Conservation (phyloP, 164 flowering plant species). For the Liriodendron chinense region DNA sequence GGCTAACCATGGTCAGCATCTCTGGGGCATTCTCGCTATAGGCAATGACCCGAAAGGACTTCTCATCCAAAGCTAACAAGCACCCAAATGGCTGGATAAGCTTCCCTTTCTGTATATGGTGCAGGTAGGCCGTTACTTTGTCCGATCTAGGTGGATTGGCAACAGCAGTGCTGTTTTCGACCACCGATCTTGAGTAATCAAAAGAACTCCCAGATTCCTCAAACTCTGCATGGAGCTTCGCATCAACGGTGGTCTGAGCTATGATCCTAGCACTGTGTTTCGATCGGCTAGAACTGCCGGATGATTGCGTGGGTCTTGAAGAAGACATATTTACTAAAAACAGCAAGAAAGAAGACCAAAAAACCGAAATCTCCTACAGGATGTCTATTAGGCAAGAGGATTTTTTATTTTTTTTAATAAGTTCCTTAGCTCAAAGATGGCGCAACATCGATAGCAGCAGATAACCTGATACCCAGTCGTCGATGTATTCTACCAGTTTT, state of each 20-base stretch:
- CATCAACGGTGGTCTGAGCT: slow-evolving; percentile 90
- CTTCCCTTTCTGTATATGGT: slow-evolving; percentile 81
- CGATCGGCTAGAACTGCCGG: slow-evolving; percentile 55
- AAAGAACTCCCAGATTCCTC: slow-evolving; percentile 83
- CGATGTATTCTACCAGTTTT: not conserved
- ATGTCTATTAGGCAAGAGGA: not conserved
- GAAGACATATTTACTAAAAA: slow-evolving; percentile 45
- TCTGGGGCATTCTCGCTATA: slow-evolving; percentile 90
- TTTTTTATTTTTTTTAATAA: not conserved
- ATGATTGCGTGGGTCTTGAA: slow-evolving; percentile 57
- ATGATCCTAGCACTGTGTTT: slow-evolving; percentile 75
- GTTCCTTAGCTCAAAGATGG: not conserved
- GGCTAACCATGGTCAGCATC: slow-evolving; percentile 79
- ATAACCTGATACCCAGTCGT: not conserved
- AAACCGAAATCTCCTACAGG: not conserved
- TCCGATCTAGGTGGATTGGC: slow-evolving; percentile 52
- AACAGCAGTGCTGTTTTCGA: slow-evolving; percentile 21
- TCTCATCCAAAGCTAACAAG: slow-evolving; percentile 78
- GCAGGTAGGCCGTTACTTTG: slow-evolving; percentile 77
- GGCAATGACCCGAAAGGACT: slow-evolving; percentile 70
- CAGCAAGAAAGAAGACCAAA: not conserved
- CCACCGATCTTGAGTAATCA: slow-evolving; percentile 78
- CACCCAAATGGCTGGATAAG: slow-evolving; percentile 81
- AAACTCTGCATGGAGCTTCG: slow-evolving; percentile 80
- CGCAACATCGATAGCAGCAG: too few relatives aligned